phyloP scores from a whole-genome alignment of 1,284 basidiomycete genomes.

The Agroathelia rolfsii region DNA sequence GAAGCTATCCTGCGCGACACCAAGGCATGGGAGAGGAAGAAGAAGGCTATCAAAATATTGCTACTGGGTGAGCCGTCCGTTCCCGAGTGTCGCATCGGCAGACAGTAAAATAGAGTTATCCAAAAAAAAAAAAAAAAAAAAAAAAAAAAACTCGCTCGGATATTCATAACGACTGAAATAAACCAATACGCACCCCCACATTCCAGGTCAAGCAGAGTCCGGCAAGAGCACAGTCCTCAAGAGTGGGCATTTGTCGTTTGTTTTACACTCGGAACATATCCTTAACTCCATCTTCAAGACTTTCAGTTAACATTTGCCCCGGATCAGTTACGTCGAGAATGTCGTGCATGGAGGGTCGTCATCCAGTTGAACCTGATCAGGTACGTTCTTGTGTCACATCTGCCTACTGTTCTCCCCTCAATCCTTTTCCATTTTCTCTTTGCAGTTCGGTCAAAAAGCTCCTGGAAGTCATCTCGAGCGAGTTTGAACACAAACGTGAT shows the following conservation, averaged over 20 bases:
- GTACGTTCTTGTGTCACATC: constrained; percentile 21
- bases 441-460: constrained; percentile 43
- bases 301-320: constrained; percentile 61
- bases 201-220: constrained; percentile 53
- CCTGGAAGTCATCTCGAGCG: constrained; percentile 37
- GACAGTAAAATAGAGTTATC: no score
- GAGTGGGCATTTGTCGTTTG: constrained; percentile 27
- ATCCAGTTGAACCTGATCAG: constrained; percentile 61
- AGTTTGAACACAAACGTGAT: constrained; percentile 29
- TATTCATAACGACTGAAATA: no score
- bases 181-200: no score
- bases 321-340: constrained; percentile 44
- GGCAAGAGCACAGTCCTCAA: constrained; percentile 63
- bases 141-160: no score
- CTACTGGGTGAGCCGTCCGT: constrained; percentile 39
- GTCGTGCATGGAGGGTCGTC: constrained; percentile 49
- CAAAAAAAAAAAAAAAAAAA: no score
- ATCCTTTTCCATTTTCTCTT: constrained; percentile 1
- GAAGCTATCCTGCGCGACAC: constrained; percentile 39
- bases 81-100: constrained; percentile 1
- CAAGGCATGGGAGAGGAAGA: constrained; percentile 41
- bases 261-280: not conserved
- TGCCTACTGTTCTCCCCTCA: not conserved
- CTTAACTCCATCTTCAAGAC: constrained; percentile 28
- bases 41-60: constrained; percentile 51